Base-by-base conservation (phyloP, 2,329 filamentous ascomycete species). In the Aspergillus sp. region DNA sequence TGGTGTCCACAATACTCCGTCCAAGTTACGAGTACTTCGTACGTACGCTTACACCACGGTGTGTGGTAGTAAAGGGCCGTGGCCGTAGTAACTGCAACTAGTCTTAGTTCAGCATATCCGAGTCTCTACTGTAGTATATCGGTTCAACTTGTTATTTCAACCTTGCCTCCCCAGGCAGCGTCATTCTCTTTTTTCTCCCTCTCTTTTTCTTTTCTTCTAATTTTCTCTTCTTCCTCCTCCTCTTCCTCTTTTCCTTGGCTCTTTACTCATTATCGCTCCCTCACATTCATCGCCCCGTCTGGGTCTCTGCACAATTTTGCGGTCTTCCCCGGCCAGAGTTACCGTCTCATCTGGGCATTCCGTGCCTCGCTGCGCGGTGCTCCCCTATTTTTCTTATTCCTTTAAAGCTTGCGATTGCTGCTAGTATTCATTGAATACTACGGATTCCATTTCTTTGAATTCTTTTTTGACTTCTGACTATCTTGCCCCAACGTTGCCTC, bases 301-400 rank as follows among this genome's bases (percentile, higher is more conserved):
- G 33, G 33, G 17, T 35, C 19, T 19, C 17, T 39, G 17, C 37
- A 47, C 52, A 44, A 47, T 56, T 58, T 51, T 55, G 52, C 50
- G 44, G 50, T 41, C 52, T 49, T 46, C 49, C 48, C 46, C 53
- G 47, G 50, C 48, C 51, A 22, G 47, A 48, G 47, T 37, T 47
- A 56, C 45, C 47, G 55, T 58, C 57, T 53, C 54, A 49, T 55
- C 51, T 56, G 49, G 49, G 53, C 53, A 55, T 55, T 53, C 49
- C 49, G 54, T 50, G 55, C 47, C 50, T 55, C 41, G 43, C 49
- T 53, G 49, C 44, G 48, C 43, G 44, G 50, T 50, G 27, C 43
- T 49, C 44, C 33, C 48, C 44, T 45, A 35, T 47, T 45, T 47
- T 43, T 37, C 13, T 37, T 45, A 37, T 45, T 47, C 6, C 41